A percentile compares a stretch with the other conserved stretches of the same genome.
Evolutionary conservation across 495 filamentous ascomycete genomes (phyloP).

Genomic region (Staphylotrichum longicolle): DNA sequence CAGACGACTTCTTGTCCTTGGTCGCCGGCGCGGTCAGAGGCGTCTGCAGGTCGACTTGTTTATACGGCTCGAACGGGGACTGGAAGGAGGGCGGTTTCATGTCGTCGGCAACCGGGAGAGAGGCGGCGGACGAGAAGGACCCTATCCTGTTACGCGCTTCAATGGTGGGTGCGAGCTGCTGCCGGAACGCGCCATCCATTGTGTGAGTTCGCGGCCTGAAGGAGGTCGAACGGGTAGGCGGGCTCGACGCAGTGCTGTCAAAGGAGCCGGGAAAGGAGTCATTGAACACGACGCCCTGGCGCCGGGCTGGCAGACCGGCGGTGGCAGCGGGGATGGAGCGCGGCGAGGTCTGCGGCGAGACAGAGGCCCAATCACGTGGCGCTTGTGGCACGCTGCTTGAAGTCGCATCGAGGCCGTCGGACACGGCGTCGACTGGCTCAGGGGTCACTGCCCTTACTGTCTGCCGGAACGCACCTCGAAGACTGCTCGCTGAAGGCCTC

Average conservation of each 20-base stretch:
- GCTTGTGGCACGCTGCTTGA: conserved; percentile 28
- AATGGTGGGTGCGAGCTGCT: conserved; percentile 36
- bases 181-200: conserved; percentile 50
- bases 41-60: conserved; percentile 39
- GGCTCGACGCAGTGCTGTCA: conserved; percentile 42
- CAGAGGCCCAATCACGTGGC: conserved; percentile 34
- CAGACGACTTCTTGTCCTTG: conserved; percentile 45
- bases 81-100: conserved; percentile 33
- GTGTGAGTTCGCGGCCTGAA: conserved; percentile 53
- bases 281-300: conserved; percentile 54
- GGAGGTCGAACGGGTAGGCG: conserved; percentile 35
- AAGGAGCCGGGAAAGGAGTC: conserved; percentile 45
- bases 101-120: conserved; percentile 43
- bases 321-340: conserved; percentile 39
- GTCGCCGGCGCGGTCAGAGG: conserved; percentile 25
- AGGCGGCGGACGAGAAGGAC: conserved; percentile 53
- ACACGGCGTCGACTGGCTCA: conserved; percentile 43
- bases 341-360: conserved; percentile 45
- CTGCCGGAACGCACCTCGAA: conserved; percentile 32
- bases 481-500: conserved; percentile 26
- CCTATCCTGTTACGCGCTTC: conserved; percentile 52
- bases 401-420: conserved; percentile 26
- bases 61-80: conserved; percentile 42
- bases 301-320: conserved; percentile 30
- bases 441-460: conserved; percentile 56